Conservation (phyloP, 345 rosid species). For the Salix udensis region DNA sequence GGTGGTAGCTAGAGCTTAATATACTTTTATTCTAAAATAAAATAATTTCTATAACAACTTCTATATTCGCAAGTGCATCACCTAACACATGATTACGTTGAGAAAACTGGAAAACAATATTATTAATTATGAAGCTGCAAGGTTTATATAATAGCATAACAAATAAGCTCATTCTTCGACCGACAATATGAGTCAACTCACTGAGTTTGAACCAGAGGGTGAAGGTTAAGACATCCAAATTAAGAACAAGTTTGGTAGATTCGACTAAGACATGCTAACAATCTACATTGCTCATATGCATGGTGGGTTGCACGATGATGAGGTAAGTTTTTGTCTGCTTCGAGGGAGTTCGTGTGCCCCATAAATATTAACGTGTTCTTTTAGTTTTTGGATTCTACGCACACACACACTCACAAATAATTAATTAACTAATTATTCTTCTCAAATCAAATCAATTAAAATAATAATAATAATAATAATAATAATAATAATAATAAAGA, state of each 20-base stretch:
- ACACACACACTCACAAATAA: too few species aligned
- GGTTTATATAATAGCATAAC: neutral
- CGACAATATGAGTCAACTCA: neutral
- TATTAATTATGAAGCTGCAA: neutral
- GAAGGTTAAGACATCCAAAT: neutral
- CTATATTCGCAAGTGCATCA: neutral
- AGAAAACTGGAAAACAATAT: neutral
- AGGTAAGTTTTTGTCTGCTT: neutral
- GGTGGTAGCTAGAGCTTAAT: too few species aligned
- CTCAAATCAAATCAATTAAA: neutral
- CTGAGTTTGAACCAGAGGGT: neutral
- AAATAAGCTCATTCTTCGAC: neutral
- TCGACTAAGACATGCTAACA: neutral
- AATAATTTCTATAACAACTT: neutral
- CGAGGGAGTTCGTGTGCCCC: neutral
- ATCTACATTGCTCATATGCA: neutral
- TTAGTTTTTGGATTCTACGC: too few species aligned
- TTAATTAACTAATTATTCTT: neutral
- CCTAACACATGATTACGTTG: neutral
- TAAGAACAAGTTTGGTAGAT: neutral
- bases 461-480: neutral
- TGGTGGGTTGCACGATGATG: neutral
- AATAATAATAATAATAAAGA: too few species aligned
- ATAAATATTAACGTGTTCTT: neutral
- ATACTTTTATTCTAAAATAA: too few species aligned